Conservation (phyloP, 2,329 filamentous ascomycete species). For the Ophiocordyceps sinensis region DNA sequence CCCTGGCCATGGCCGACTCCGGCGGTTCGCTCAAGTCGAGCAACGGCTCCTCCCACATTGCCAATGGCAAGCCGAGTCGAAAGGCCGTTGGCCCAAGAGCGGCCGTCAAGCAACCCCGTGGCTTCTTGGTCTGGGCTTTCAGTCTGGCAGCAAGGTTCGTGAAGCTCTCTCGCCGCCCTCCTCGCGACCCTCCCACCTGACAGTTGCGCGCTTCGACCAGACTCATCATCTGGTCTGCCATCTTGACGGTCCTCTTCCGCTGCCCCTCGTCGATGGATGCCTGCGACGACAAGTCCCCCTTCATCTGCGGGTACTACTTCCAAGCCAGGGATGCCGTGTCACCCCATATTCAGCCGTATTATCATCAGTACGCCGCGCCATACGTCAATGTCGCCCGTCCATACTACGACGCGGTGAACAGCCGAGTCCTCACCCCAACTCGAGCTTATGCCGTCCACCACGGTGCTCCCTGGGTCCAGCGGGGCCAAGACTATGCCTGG, state of each 20-base stretch:
- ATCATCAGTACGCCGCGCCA: slow-evolving; percentile 67
- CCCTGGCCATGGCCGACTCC: slow-evolving; percentile 20
- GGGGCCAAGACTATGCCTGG: slow-evolving; percentile 50
- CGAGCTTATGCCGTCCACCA: slow-evolving; percentile 55
- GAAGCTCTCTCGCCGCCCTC: background rate
- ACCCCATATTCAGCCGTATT: slow-evolving; percentile 75
- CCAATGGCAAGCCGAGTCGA: slow-evolving; percentile 17
- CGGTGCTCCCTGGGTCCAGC: slow-evolving; percentile 56
- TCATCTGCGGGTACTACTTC: slow-evolving; percentile 74
- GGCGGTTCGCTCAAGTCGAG: slow-evolving; percentile 17
- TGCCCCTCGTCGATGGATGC: slow-evolving; percentile 60
- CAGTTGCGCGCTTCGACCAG: slow-evolving; percentile 25
- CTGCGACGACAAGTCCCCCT: slow-evolving; percentile 55
- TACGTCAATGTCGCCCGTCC: slow-evolving; percentile 66
- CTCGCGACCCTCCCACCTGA: background rate
- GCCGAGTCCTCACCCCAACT: slow-evolving; percentile 54
- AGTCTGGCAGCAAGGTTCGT: slow-evolving; percentile 40
- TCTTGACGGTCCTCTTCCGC: slow-evolving; percentile 66
- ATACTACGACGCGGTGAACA: slow-evolving; percentile 52
- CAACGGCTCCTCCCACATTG: slow-evolving; percentile 23
- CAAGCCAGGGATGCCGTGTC: slow-evolving; percentile 45
- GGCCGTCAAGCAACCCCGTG: slow-evolving; percentile 8
- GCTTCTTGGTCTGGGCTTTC: slow-evolving; percentile 24
- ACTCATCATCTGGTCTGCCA: slow-evolving; percentile 71
- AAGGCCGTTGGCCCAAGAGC: slow-evolving; percentile 11